These are phyloP conservation scores for Hypsizygus ulmarius DNA, from an alignment of 1,284 basidiomycete species.

Conservation along the genomic window DNA sequence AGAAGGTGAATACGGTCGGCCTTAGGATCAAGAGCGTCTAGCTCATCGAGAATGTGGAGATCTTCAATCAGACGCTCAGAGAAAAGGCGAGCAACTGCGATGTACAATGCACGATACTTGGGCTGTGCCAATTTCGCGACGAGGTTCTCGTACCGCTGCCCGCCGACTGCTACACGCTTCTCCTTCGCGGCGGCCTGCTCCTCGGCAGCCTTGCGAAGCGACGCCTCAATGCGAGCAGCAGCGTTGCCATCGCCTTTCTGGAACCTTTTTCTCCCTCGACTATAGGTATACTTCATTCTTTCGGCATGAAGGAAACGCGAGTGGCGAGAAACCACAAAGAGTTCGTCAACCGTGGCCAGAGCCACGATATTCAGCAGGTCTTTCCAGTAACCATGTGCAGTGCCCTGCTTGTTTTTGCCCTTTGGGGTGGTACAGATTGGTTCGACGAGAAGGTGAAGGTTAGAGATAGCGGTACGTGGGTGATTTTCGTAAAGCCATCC, in stretches of 20 bases:
- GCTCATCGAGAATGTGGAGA: constrained; percentile 27
- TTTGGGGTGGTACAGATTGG: constrained; percentile 41
- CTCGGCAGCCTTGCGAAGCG: constrained; percentile 11
- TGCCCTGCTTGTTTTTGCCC: constrained; percentile 20
- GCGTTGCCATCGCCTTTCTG: background rate
- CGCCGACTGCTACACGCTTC: constrained; percentile 15
- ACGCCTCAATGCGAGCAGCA: constrained; percentile 19
- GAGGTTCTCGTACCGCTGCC: constrained; percentile 35
- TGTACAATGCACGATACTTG: constrained; percentile 47
- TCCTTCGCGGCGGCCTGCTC: constrained; percentile 21
- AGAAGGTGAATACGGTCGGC: constrained; percentile 1
- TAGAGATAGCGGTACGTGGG: constrained; percentile 59
- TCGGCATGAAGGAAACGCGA: constrained; percentile 35
- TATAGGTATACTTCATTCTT: constrained; percentile 1
- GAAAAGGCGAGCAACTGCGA: constrained; percentile 61
- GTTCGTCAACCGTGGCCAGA: constrained; percentile 49
- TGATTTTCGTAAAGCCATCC: constrained; percentile 65
- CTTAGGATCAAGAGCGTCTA: background rate
- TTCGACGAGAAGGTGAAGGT: constrained; percentile 48
- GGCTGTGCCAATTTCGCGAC: constrained; percentile 34
- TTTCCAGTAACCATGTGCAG: constrained; percentile 66
- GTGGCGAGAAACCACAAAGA: constrained; percentile 39
- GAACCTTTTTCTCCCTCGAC: background rate
- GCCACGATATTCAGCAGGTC: constrained; percentile 63
- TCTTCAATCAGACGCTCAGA: constrained; percentile 51